Percentiles rank a stretch among this genome's conserved stretches.
phyloP scores from a whole-genome alignment of 1,284 basidiomycete genomes.

The Ustilago nuda region DNA sequence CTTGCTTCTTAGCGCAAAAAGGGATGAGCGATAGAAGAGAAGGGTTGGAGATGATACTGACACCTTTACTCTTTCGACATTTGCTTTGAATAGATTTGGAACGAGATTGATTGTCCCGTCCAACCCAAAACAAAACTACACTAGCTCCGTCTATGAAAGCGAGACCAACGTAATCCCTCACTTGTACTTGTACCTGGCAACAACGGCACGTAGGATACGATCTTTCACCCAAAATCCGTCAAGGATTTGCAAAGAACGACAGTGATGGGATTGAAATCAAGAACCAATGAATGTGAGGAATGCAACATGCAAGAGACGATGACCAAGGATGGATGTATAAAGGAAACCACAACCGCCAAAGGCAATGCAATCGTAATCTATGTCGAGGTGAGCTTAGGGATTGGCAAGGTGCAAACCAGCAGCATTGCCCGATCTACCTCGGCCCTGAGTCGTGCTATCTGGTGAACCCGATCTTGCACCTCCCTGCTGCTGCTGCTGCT shows the following conservation, averaged over 20 bases:
- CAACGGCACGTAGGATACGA: background rate
- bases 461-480: constrained; percentile 35
- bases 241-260: too few species aligned
- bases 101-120: background rate
- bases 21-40: too few species aligned
- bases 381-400: constrained; percentile 17
- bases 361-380: background rate
- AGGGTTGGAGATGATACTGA: background rate
- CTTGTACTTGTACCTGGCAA: constrained; percentile 2
- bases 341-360: background rate
- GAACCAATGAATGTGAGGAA: background rate
- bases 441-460: constrained; percentile 1
- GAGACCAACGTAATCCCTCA: background rate
- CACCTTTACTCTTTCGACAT: background rate
- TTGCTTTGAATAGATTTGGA: background rate
- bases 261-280: too few species aligned
- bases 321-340: too few species aligned
- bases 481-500: constrained; percentile 15
- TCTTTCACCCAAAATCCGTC: too few species aligned
- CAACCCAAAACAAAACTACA: background rate
- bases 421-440: background rate
- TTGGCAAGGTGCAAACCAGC: constrained; percentile 47
- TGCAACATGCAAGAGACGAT: too few species aligned
- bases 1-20: background rate
- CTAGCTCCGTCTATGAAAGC: background rate